Percentiles rank a stretch among this genome's conserved stretches.
Evolutionary conservation across 257 asterid genomes (phyloP).

Genomic region (Primulina huaijiensis): DNA sequence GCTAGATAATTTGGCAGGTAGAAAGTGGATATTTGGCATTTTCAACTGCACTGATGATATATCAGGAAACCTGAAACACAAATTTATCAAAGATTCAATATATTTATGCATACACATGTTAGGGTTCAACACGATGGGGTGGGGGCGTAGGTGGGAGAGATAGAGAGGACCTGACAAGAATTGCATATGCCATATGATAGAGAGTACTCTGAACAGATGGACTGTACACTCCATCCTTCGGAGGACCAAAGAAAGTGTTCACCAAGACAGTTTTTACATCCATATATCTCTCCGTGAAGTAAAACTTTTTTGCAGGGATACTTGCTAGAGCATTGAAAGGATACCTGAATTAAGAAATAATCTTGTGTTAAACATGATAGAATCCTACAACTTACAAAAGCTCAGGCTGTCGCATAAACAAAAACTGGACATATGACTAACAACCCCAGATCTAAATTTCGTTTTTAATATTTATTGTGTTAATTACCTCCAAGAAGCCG

Average conservation of each 20-base stretch:
- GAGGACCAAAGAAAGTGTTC: constrained; percentile 73
- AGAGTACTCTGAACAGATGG: constrained; percentile 95
- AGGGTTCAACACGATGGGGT: background rate
- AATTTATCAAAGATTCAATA: constrained; percentile 21
- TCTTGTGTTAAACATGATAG: constrained; percentile 8
- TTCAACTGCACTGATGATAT: constrained; percentile 58
- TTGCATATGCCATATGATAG: constrained; percentile 72
- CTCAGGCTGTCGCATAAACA: constrained; percentile 7
- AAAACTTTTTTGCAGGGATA: constrained; percentile 51
- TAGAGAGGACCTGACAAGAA: constrained; percentile 65
- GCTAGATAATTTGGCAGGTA: constrained; percentile 87
- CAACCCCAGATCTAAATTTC: constrained; percentile 16
- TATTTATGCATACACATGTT: background rate
- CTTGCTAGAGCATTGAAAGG: constrained; percentile 54
- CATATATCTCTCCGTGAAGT: constrained; percentile 56
- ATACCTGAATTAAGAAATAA: constrained; percentile 52
- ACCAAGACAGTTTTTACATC: constrained; percentile 67
- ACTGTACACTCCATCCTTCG: constrained; percentile 80
- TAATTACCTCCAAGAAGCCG: constrained; percentile 81
- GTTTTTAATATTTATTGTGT: background rate
- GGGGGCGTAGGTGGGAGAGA: background rate
- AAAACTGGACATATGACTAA: background rate
- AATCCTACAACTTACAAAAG: constrained; percentile 16
- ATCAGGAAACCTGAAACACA: constrained; percentile 71
- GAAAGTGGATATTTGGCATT: constrained; percentile 95